Evolutionary conservation across 208 protist species (phyloP).

Genomic region (Trypanosoma platydactyli): DNA sequence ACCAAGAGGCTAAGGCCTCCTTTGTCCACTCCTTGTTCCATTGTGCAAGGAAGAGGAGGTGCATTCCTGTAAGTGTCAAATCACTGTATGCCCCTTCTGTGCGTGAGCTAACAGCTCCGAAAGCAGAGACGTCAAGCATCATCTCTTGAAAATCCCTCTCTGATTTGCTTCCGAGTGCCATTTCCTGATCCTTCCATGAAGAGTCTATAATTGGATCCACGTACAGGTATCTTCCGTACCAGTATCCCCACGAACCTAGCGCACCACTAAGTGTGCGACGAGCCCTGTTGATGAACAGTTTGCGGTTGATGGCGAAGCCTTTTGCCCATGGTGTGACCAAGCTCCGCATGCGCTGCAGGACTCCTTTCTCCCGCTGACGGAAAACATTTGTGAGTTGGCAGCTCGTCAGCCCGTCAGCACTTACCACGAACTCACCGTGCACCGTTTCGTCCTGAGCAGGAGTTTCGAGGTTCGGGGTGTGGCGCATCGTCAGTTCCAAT

Average conservation of each 20-base stretch:
- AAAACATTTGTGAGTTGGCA: conserved; percentile 85
- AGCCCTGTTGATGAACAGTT: conserved; percentile 53
- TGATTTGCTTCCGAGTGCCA: conserved; percentile 13
- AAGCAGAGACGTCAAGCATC: conserved; percentile 33
- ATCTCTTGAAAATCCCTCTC: conserved; percentile 29
- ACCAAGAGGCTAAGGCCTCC: conserved; percentile 71
- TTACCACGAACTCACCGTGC: conserved; percentile 29
- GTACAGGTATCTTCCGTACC: conserved; percentile 53
- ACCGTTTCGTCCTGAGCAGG: conserved; percentile 12
- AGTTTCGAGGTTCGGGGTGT: conserved; percentile 24
- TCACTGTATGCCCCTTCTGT: conserved; percentile 68
- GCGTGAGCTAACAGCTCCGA: conserved; percentile 58
- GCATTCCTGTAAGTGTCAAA: conserved; percentile 58
- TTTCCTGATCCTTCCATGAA: conserved; percentile 43
- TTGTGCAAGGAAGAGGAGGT: conserved; percentile 61
- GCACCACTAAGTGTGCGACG: conserved; percentile 44
- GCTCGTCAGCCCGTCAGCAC: conserved; percentile 50
- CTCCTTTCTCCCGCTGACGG: conserved; percentile 64
- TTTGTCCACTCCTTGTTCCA: conserved; percentile 86
- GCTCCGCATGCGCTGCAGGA: conserved; percentile 47
- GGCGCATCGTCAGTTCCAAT: conserved; percentile 71
- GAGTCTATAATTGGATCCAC: conserved; percentile 37
- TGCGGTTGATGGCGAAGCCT: conserved; percentile 42
- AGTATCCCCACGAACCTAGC: conserved; percentile 61
- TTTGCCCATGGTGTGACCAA: conserved; percentile 40